Base-by-base conservation (phyloP, 345 rosid genomes). In the Acer campestre region DNA sequence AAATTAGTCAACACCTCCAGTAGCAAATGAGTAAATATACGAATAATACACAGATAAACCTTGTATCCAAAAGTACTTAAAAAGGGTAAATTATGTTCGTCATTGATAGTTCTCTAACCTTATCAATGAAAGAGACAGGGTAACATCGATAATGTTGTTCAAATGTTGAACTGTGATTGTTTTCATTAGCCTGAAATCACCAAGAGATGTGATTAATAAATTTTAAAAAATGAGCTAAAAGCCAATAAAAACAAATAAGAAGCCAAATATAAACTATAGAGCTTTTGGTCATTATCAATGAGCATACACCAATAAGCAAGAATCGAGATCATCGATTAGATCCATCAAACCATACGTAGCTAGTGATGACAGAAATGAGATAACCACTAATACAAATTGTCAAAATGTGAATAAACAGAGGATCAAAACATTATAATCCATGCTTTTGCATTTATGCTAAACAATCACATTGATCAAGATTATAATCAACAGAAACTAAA, bases 41-140 rank as follows among this genome's bases (percentile, higher is more conserved):
- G 6, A 20, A 69, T 27, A 22, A 42, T 35, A 48, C 29, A 38
- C 31, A 9, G 18, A 20, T 22, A 51, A 53, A 7, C 48, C 61
- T 14, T 25, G n/a, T 1, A 51, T 23, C 48, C 17, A 4, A 35
- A 35, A 35, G 38, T 35, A 35, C 38, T 35, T 4, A 5, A 35
- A 35, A 42, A 59, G 38, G 38, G 46, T 20, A n/a, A 46, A 25
- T 38, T 61, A 1, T 67, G 46, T 55, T 27, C 0, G 13, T 18
- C 11, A 58, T 8, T 23, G 12, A 65, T 48, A 53, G 65, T 46
- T 63, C 12, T 48, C 61, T 22, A 29, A 89, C 92, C 93, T 91
- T 91, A 29, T 91, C 89, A 75, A 89, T 82, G 82, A 88, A 89
- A 73, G 92, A 76, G 74, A 86, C 84, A 25, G 95, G 90, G 80